These are phyloP conservation scores for Sonneratia alba DNA, from an alignment of 345 rosid genomes.

Conservation along the genomic window DNA sequence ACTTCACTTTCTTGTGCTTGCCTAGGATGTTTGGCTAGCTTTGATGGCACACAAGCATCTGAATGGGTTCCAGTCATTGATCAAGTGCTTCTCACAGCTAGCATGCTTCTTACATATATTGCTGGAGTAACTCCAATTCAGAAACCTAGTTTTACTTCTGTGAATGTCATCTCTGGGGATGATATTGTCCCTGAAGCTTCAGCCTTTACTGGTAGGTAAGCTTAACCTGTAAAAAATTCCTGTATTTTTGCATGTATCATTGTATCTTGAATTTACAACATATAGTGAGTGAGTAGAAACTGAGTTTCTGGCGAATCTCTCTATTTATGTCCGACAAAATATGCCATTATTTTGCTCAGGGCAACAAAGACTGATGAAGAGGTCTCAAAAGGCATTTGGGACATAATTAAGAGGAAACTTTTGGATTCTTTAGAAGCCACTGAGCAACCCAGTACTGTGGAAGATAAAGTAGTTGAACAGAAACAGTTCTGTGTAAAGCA, in stretches of 20 bases:
- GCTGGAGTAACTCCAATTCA: conserved; percentile 71
- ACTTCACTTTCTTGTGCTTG: conserved; percentile 28
- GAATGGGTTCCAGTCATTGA: conserved; percentile 54
- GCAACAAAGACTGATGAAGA: conserved; percentile 29
- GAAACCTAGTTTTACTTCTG: conserved; percentile 25
- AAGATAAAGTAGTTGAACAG: conserved; percentile 29
- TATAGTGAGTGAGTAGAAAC: neutral
- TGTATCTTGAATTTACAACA: neutral
- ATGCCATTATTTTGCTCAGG: conserved; percentile 19
- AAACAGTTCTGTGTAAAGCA: conserved; percentile 36
- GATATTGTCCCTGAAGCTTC: conserved; percentile 24
- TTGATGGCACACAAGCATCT: conserved; percentile 35
- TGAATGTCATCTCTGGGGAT: conserved; percentile 19
- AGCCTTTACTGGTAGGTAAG: conserved; percentile 87
- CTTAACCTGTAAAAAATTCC: conserved; percentile 35
- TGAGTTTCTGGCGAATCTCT: neutral
- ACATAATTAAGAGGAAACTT: conserved; percentile 54
- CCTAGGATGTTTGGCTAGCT: conserved; percentile 43
- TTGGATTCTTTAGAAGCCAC: conserved; percentile 52
- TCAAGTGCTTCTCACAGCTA: conserved; percentile 61
- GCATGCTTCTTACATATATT: conserved; percentile 66
- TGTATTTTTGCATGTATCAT: conserved; percentile 1
- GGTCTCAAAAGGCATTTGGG: conserved; percentile 40
- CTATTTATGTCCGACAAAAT: neutral
- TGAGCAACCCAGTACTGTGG: conserved; percentile 29